Evolutionary conservation across 495 filamentous ascomycete species (phyloP).

Genomic region (Coniosporium apollinis): DNA sequence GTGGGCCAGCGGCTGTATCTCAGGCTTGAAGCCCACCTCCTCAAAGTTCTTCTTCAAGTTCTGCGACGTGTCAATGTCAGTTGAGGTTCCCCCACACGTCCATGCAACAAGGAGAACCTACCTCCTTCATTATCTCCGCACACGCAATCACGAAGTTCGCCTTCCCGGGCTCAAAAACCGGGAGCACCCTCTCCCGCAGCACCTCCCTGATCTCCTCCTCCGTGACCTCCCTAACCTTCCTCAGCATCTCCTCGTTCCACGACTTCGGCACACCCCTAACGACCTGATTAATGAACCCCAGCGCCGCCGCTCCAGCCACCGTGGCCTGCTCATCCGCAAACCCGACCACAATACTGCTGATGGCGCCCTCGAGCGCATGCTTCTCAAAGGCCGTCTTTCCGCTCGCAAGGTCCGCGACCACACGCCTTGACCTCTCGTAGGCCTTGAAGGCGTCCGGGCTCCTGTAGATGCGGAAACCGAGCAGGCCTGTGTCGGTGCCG

Average conservation of each 20-base stretch:
- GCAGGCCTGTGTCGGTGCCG: conserved; percentile 58
- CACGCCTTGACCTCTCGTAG: conserved; percentile 55
- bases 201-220: conserved; percentile 61
- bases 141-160: conserved; percentile 83
- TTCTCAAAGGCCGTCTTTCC: conserved; percentile 51
- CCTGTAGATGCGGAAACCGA: conserved; percentile 71
- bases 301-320: conserved; percentile 58
- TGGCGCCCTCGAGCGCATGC: conserved; percentile 74
- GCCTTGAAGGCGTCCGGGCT: conserved; percentile 83
- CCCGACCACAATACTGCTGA: conserved; percentile 68
- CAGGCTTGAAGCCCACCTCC: conserved; percentile 57
- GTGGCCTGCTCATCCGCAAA: conserved; percentile 80
- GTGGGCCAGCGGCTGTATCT: conserved; percentile 53
- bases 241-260: conserved; percentile 60
- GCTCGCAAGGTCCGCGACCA: conserved; percentile 51
- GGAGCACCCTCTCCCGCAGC: conserved; percentile 58
- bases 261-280: conserved; percentile 59
- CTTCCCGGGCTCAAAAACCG: conserved; percentile 56
- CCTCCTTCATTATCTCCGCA: conserved; percentile 68
- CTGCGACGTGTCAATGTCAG: conserved; percentile 26
- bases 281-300: conserved; percentile 68
- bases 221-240: conserved; percentile 55
- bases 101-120: conserved; percentile 24
- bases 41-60: conserved; percentile 53
- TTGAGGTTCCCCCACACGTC: background rate